Percentiles rank a stretch among this genome's conserved stretches.
Conservation (phyloP, 2,329 filamentous ascomycete genomes). For the Chlorencoelia australis region DNA sequence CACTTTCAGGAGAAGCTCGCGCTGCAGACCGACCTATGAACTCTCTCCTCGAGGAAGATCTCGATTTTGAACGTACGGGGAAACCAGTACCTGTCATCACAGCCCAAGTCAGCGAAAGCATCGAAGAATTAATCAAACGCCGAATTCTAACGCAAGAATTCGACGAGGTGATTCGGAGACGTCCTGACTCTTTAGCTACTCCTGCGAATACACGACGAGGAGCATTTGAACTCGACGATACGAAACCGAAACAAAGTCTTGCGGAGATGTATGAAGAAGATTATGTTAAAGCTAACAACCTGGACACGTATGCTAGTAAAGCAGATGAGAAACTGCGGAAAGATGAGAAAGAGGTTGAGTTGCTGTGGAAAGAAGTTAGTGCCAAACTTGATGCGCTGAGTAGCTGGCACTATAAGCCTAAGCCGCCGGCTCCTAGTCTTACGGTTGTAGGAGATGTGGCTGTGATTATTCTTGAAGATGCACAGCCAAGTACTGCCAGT, state of each 20-base stretch:
- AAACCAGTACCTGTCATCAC: conserved; percentile 95
- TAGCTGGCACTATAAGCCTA: conserved; percentile 93
- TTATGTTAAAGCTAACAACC: conserved; percentile 67
- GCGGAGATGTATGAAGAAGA: conserved; percentile 94
- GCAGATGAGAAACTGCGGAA: conserved; percentile 73
- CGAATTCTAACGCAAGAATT: conserved; percentile 86
- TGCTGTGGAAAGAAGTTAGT: conserved; percentile 72
- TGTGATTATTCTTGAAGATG: conserved; percentile 92
- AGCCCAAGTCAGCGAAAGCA: conserved; percentile 77
- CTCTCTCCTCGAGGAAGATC: conserved; percentile 84
- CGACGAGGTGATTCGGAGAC: conserved; percentile 76
- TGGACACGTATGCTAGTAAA: conserved; percentile 68
- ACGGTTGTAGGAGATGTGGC: conserved; percentile 84
- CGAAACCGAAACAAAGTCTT: conserved; percentile 75
- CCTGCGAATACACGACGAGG: conserved; percentile 56
- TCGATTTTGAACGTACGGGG: conserved; percentile 90
- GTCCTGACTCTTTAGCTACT: conserved; percentile 61
- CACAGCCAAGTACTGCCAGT: conserved; percentile 72
- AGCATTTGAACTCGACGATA: conserved; percentile 66
- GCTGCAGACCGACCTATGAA: conserved; percentile 77
- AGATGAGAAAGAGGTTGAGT: conserved; percentile 74
- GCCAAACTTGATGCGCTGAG: conserved; percentile 78
- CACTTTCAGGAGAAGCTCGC: conserved; percentile 75
- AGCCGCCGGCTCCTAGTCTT: conserved; percentile 68
- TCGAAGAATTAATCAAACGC: conserved; percentile 89